Evolutionary conservation across 2,329 filamentous ascomycete species (phyloP).

Genomic region (Xylariales sp.): DNA sequence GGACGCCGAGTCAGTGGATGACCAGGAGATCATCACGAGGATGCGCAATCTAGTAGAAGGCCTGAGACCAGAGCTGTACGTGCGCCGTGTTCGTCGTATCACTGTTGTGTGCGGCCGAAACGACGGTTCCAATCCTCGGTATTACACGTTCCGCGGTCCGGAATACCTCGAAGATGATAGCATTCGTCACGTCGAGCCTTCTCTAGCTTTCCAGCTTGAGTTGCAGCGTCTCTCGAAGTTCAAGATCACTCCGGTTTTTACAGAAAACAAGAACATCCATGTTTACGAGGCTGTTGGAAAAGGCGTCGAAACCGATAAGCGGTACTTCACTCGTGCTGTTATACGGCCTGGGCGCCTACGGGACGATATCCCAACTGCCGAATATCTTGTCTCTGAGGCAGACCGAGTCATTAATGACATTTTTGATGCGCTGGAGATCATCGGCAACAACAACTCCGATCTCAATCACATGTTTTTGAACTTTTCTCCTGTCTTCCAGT

Average conservation of each 20-base stretch:
- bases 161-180: slow-evolving; percentile 89
- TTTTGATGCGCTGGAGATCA: slow-evolving; percentile 95
- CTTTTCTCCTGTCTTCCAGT: slow-evolving; percentile 96
- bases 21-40: slow-evolving; percentile 81
- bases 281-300: slow-evolving; percentile 98
- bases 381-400: slow-evolving; percentile 97
- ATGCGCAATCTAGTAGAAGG: slow-evolving; percentile 81
- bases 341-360: slow-evolving; percentile 93
- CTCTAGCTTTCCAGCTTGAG: slow-evolving; percentile 98
- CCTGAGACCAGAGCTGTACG: slow-evolving; percentile 84
- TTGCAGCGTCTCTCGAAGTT: slow-evolving; percentile 94
- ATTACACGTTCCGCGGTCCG: slow-evolving; percentile 98
- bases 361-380: slow-evolving; percentile 97
- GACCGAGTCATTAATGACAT: slow-evolving; percentile 98
- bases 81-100: slow-evolving; percentile 85
- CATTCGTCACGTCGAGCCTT: slow-evolving; percentile 97
- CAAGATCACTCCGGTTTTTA: slow-evolving; percentile 98
- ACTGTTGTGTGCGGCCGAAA: slow-evolving; percentile 97
- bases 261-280: slow-evolving; percentile 98
- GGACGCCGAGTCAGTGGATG: slow-evolving; percentile 85
- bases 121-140: slow-evolving; percentile 93
- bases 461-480: slow-evolving; percentile 99
- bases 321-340: slow-evolving; percentile 97
- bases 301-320: slow-evolving; percentile 94
- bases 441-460: slow-evolving; percentile 99